phyloP scores from a whole-genome alignment of 176 grass and related monocot species.

The Otatea glauca region DNA sequence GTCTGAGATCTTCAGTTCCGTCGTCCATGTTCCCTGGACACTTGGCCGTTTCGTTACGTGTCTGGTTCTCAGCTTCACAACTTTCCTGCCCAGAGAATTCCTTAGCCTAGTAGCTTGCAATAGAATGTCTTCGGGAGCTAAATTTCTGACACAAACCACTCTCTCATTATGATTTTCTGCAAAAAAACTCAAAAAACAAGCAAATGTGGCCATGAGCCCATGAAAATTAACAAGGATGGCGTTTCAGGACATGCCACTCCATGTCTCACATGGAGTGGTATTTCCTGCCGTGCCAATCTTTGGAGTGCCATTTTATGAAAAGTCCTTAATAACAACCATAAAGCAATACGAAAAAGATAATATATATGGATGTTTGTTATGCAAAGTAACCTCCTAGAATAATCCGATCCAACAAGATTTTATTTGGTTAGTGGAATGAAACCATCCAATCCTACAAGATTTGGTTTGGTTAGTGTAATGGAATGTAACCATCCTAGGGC shows the following conservation, averaged over 20 bases:
- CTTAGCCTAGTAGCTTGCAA: slow-evolving; percentile 79
- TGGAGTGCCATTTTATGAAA: neutral
- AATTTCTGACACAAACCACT: slow-evolving; percentile 79
- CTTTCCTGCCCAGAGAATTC: slow-evolving; percentile 84
- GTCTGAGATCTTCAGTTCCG: slow-evolving; percentile 64
- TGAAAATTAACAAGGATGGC: neutral
- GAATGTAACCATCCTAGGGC: neutral
- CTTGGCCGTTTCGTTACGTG: slow-evolving; percentile 76
- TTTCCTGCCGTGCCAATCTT: neutral
- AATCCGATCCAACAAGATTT: neutral
- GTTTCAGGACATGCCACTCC: neutral
- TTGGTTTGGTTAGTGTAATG: neutral
- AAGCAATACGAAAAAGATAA: neutral
- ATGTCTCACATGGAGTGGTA: neutral
- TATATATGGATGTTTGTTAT: neutral
- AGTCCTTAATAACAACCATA: neutral
- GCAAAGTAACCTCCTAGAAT: neutral
- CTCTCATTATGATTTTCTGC: slow-evolving; percentile 85
- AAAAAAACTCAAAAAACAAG: neutral
- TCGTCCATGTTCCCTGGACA: slow-evolving; percentile 87
- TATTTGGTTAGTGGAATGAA: neutral
- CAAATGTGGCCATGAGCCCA: neutral
- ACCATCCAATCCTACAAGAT: neutral
- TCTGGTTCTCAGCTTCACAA: slow-evolving; percentile 82
- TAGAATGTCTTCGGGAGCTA: slow-evolving; percentile 71